Evolutionary conservation across 2,329 filamentous ascomycete species (phyloP).

Genomic region (Ciborinia camelliae): DNA sequence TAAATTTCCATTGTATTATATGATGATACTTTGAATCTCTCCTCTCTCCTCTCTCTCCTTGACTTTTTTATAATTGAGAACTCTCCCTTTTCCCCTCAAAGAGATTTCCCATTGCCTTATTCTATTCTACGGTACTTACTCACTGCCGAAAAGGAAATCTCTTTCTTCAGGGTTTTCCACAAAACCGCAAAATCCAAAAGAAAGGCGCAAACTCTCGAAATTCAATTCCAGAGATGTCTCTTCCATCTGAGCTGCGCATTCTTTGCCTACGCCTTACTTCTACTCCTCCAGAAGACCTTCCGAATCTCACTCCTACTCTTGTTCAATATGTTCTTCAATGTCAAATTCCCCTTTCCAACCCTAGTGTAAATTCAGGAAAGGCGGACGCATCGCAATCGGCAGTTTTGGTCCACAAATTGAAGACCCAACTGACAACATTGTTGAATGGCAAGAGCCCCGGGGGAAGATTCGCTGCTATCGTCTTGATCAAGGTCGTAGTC

Average conservation of each 20-base stretch:
- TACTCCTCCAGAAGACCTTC: slow-evolving; percentile 69
- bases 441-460: slow-evolving; percentile 72
- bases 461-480: slow-evolving; percentile 73
- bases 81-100: neutral
- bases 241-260: slow-evolving; percentile 57
- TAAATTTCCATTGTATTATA: too few species aligned
- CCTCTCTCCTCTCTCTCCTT: too few species aligned
- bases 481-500: slow-evolving; percentile 74
- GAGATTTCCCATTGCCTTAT: neutral
- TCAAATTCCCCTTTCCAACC: slow-evolving; percentile 58
- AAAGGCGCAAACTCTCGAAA: neutral
- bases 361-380: slow-evolving; percentile 58
- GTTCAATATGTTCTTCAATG: slow-evolving; percentile 57
- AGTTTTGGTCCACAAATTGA: slow-evolving; percentile 76
- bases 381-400: slow-evolving; percentile 60
- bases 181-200: neutral
- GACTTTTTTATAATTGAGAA: too few species aligned
- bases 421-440: slow-evolving; percentile 72
- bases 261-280: slow-evolving; percentile 69
- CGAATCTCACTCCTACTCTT: slow-evolving; percentile 68
- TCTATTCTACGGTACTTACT: neutral
- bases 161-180: neutral
- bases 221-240: slow-evolving; percentile 32
- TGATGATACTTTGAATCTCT: too few species aligned
- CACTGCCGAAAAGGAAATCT: neutral